phyloP scores from a whole-genome alignment of 2,329 filamentous ascomycete species.

The Akanthomyces uredinophilus region DNA sequence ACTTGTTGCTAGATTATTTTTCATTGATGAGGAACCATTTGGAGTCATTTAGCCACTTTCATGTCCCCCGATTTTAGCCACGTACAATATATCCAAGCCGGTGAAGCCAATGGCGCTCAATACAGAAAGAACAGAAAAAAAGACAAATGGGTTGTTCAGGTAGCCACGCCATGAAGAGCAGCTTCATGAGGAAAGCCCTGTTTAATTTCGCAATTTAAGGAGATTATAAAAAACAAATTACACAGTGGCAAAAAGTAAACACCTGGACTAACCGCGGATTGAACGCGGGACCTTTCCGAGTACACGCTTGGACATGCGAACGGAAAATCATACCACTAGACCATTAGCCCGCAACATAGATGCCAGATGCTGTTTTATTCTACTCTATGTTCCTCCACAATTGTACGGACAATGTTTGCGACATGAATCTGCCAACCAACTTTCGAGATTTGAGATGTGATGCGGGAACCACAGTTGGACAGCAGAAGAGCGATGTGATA shows the following conservation, averaged over 20 bases:
- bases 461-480: too few species aligned
- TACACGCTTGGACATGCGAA: not conserved
- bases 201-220: too few species aligned
- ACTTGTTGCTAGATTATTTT: not conserved
- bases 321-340: constrained; percentile 14
- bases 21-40: not conserved
- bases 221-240: too few species aligned
- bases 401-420: too few species aligned
- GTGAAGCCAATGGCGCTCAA: not conserved
- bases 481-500: too few species aligned
- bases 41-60: not conserved
- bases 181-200: too few species aligned
- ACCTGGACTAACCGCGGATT: constrained; percentile 13
- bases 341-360: not conserved
- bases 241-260: too few species aligned
- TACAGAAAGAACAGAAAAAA: too few species aligned
- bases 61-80: not conserved
- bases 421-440: too few species aligned
- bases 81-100: not conserved
- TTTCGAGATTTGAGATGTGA: too few species aligned
- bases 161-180: too few species aligned
- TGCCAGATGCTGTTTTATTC: not conserved
- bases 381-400: not conserved
- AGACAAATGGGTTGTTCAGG: too few species aligned
- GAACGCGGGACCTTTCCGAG: constrained; percentile 14